Percentiles rank a stretch among this genome's conserved stretches.
Conservation (phyloP, 805 yeast genomes). For the Kodamaea fukazawae region DNA sequence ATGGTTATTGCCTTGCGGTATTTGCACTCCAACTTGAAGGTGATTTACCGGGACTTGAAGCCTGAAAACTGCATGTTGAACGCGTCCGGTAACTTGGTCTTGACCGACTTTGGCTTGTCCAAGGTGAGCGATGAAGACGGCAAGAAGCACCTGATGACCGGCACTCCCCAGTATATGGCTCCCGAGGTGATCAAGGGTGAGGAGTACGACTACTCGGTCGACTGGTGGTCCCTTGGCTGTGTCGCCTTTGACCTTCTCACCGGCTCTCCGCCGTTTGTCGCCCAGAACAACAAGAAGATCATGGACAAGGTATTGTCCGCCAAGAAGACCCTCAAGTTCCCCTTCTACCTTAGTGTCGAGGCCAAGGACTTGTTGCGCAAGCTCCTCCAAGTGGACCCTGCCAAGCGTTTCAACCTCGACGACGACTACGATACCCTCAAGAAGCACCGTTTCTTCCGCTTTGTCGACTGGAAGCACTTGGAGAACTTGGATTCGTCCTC, state of each 20-base stretch:
- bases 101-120: slow-evolving; percentile 45
- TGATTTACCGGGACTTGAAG: slow-evolving; percentile 43
- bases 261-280: slow-evolving; percentile 46
- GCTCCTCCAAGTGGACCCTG: slow-evolving; percentile 35
- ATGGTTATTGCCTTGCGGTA: slow-evolving; percentile 40
- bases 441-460: slow-evolving; percentile 39
- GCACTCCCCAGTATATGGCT: slow-evolving; percentile 48
- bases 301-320: slow-evolving; percentile 37
- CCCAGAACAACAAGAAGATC: slow-evolving; percentile 38
- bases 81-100: slow-evolving; percentile 38
- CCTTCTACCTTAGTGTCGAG: slow-evolving; percentile 40
- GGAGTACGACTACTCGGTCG: slow-evolving; percentile 40
- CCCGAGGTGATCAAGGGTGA: slow-evolving; percentile 45
- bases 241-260: slow-evolving; percentile 43
- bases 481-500: slow-evolving; percentile 19
- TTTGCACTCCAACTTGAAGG: slow-evolving; percentile 36
- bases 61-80: slow-evolving; percentile 48
- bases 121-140: slow-evolving; percentile 29
- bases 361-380: slow-evolving; percentile 42
- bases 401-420: slow-evolving; percentile 38
- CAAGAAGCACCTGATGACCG: slow-evolving; percentile 34
- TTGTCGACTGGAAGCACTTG: slow-evolving; percentile 36
- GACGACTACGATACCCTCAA: slow-evolving; percentile 32
- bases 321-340: slow-evolving; percentile 33
- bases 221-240: slow-evolving; percentile 49